These are phyloP conservation scores for Starmerella apicola DNA, from an alignment of 805 yeast genomes.

Conservation along the genomic window DNA sequence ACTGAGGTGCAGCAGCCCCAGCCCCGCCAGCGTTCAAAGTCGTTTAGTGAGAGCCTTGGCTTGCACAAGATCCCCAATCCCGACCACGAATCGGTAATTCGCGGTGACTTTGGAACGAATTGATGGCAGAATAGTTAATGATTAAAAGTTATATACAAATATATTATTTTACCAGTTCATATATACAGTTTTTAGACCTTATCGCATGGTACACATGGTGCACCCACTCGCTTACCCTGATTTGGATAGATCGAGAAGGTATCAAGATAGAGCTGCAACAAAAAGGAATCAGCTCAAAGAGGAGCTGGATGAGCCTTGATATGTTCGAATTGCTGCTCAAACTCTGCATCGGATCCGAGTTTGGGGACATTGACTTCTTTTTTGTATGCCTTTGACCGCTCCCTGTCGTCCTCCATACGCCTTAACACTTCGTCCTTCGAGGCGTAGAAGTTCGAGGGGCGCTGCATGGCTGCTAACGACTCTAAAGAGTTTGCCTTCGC, in stretches of 20 bases:
- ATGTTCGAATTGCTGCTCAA: conserved; percentile 35
- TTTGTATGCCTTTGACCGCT: conserved; percentile 66
- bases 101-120: conserved; percentile 15
- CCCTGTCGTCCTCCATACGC: conserved; percentile 89
- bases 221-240: too few species aligned
- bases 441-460: conserved; percentile 11
- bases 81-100: conserved; percentile 14
- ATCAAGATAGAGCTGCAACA: too few species aligned
- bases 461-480: neutral
- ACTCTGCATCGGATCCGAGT: conserved; percentile 37
- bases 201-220: too few species aligned
- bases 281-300: too few species aligned
- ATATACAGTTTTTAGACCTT: neutral
- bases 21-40: conserved; percentile 6
- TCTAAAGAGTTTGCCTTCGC: conserved; percentile 6
- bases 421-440: conserved; percentile 46
- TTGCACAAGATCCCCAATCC: conserved; percentile 10
- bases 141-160: too few species aligned
- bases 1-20: too few species aligned
- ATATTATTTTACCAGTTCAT: neutral
- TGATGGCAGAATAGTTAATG: too few species aligned
- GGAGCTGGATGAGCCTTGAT: too few species aligned
- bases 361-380: conserved; percentile 65
- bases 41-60: conserved; percentile 10
- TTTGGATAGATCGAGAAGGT: too few species aligned